Evolutionary conservation across 495 filamentous ascomycete genomes (phyloP).

Genomic region (Hypoxylon fuscum): DNA sequence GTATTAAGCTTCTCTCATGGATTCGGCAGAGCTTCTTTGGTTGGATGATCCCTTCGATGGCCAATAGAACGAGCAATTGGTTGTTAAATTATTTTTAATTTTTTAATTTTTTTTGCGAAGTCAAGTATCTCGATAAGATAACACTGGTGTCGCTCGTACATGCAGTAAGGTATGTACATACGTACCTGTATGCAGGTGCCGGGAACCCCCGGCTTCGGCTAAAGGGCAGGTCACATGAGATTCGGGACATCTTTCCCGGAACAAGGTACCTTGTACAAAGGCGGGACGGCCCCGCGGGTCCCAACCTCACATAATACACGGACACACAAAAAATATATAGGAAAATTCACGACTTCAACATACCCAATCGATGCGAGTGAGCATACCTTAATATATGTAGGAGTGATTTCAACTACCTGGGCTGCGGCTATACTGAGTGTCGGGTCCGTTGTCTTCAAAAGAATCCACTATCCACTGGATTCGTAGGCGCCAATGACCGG

Average conservation of each 20-base stretch:
- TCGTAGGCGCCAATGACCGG: conserved; percentile 26
- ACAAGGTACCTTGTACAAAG: conserved; percentile 17
- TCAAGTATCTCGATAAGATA: no score
- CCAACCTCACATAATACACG: conserved; percentile 26
- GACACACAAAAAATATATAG: conserved; percentile 8
- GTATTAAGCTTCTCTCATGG: background rate
- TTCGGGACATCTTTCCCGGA: conserved; percentile 40
- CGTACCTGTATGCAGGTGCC: conserved; percentile 30
- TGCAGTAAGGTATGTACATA: no score
- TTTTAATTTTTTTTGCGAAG: background rate
- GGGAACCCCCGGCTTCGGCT: conserved; percentile 36
- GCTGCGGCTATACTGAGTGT: background rate
- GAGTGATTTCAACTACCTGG: conserved; percentile 7
- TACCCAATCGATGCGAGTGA: conserved; percentile 21
- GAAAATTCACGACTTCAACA: background rate
- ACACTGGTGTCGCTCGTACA: background rate
- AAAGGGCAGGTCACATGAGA: conserved; percentile 35
- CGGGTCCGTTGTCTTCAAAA: background rate
- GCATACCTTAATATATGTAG: conserved; percentile 27
- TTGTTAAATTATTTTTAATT: background rate
- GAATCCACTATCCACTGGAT: conserved; percentile 4
- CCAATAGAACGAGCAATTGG: background rate
- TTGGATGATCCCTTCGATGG: conserved; percentile 4
- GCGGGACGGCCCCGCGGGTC: conserved; percentile 14
- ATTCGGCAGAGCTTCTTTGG: conserved; percentile 9